Base-by-base conservation (phyloP, 176 grass and related monocot species). In the Ananas comosus region DNA sequence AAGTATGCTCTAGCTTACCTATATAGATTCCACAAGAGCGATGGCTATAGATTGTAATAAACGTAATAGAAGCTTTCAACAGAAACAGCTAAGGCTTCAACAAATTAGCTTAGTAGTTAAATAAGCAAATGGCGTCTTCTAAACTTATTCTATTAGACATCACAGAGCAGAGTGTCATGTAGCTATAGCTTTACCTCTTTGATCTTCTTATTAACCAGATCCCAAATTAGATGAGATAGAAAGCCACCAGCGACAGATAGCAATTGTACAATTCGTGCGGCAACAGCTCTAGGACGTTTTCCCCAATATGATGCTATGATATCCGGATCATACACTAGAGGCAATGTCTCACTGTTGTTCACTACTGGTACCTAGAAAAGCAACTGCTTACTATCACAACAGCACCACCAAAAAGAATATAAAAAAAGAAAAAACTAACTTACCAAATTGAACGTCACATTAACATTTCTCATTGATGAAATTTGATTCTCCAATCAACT, bases 191-290 rank as follows among this genome's bases (percentile, higher is more conserved):
- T 24, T 77, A 96, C 93, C 93, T 96, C 93, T 79, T 92, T 92
- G 77, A 96, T 65, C 25, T 90, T 92, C 70, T 92, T 79, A 68
- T 52, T 85, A 10, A 96, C 81, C 70, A 96, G 75, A 70, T 96
- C 93, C 0, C 78, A 92, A 75, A 89, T 84, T 53, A 92, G 73
- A 74, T 83, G 77, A 21, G 93, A 96, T 48, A 96, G 83, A 76
- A 96, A 96, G 47, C 93, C 93, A 48, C 93, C 93, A 58, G 89
- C 89, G 3, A 96, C 93, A 61, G 93, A 96, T 13, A 96, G 29
- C 51, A 96, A 69, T 53, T 96, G 93, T 74, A 92, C 79, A 18
- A 79, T 77, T 19, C 88, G 79, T 16, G 93, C 92, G 29, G 89
- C 81, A 63, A 96, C 81, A 29, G 93, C 88, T 10, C 76, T 87